Evolutionary conservation across 768 basidiomycete genomes (phyloP).

Genomic region (Trametes coccinea): DNA sequence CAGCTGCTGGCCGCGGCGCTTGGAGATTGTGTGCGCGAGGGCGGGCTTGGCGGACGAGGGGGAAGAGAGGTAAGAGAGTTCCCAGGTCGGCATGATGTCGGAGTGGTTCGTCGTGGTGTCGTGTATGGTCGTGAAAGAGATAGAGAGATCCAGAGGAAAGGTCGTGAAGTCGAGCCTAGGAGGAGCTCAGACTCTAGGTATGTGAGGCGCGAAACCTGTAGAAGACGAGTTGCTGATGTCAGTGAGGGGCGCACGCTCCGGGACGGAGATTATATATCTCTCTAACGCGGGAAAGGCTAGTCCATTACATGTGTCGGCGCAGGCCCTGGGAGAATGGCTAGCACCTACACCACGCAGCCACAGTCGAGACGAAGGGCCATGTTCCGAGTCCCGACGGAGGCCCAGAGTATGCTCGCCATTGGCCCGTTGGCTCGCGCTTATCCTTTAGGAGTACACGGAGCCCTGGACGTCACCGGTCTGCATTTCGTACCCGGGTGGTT

Average conservation of each 20-base stretch:
- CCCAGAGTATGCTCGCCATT: not conserved
- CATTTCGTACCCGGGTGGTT: not conserved
- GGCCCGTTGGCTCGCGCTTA: not conserved
- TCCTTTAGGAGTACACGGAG: not conserved
- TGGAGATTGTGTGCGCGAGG: conserved; percentile 1
- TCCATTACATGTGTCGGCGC: not conserved
- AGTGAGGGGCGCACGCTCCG: not conserved
- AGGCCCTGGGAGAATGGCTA: not conserved
- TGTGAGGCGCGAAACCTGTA: not conserved
- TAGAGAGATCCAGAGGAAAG: not conserved
- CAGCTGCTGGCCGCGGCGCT: conserved; percentile 9
- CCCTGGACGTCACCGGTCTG: conserved; percentile 2
- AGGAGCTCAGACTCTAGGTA: not conserved
- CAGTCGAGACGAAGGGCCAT: not conserved
- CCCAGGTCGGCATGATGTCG: conserved; percentile 4
- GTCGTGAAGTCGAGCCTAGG: conserved; percentile 2
- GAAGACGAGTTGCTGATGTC: conserved; percentile 5
- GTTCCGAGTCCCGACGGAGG: no score
- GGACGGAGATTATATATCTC: not conserved
- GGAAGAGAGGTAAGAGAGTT: not conserved
- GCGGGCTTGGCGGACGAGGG: not conserved
- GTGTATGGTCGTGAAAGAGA: not conserved
- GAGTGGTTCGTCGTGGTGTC: not conserved
- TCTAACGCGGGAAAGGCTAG: not conserved
- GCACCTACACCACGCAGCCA: not conserved